phyloP scores from a whole-genome alignment of 495 filamentous ascomycete genomes.

The Xylaria scruposa region DNA sequence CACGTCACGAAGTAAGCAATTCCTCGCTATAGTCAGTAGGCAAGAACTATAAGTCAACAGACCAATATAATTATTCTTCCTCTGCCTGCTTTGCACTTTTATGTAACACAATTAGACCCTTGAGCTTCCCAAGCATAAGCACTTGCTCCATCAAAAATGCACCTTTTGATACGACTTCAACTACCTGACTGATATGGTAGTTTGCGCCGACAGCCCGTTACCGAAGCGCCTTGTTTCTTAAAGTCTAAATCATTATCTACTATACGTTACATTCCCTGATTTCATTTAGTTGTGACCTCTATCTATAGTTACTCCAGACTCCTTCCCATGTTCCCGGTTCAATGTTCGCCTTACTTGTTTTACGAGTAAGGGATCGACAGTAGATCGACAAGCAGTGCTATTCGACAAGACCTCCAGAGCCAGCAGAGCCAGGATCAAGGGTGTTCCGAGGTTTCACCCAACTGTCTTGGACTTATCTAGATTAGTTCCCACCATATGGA shows the following conservation, averaged over 20 bases:
- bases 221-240: neutral
- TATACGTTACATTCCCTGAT: neutral
- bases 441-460: neutral
- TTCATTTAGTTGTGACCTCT: neutral
- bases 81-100: neutral
- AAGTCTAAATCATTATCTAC: neutral
- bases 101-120: neutral
- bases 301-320: too few species aligned
- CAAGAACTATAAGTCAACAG: neutral
- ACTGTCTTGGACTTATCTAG: neutral
- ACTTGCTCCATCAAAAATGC: neutral
- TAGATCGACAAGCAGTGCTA: neutral
- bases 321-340: neutral
- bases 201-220: neutral
- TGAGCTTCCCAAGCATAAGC: neutral
- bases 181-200: neutral
- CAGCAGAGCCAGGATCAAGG: constrained; percentile 4
- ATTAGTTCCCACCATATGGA: neutral
- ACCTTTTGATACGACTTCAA: neutral
- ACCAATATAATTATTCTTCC: neutral
- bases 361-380: constrained; percentile 15
- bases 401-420: neutral
- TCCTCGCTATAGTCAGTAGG: neutral
- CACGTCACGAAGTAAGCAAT: neutral
- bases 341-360: constrained; percentile 3